These are phyloP conservation scores for Lomentospora prolificans DNA, from an alignment of 2,329 filamentous ascomycete genomes.

Conservation along the genomic window DNA sequence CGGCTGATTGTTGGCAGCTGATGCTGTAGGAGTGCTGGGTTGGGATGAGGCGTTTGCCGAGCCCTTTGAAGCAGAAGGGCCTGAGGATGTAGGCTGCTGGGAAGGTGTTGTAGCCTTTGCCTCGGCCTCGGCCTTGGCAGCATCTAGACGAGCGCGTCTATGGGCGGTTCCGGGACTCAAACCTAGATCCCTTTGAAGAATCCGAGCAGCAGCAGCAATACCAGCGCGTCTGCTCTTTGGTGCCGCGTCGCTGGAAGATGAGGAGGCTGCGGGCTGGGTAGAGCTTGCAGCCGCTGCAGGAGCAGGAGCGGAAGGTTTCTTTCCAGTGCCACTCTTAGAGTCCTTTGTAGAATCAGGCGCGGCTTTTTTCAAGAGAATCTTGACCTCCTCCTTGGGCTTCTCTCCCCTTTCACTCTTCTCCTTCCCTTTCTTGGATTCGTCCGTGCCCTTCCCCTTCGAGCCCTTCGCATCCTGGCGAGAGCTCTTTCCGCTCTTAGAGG, in stretches of 20 bases:
- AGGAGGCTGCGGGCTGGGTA: slow-evolving; percentile 15
- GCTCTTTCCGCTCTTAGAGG: slow-evolving; percentile 44
- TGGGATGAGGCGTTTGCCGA: slow-evolving; percentile 7
- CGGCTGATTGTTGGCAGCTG: slow-evolving; percentile 8
- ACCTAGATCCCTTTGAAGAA: slow-evolving; percentile 56
- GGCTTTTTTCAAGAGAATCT: slow-evolving; percentile 52
- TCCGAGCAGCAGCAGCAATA: slow-evolving; percentile 54
- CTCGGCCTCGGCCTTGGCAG: slow-evolving; percentile 44
- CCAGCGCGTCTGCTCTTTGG: slow-evolving; percentile 48
- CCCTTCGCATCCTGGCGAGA: slow-evolving; percentile 40
- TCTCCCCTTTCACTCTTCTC: slow-evolving; percentile 45
- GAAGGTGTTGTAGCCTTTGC: slow-evolving; percentile 24
- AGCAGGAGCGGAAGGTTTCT: slow-evolving; percentile 28
- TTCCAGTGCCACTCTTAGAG: slow-evolving; percentile 24
- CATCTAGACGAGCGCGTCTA: slow-evolving; percentile 48
- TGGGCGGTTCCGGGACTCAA: slow-evolving; percentile 54
- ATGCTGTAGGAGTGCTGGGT: slow-evolving; percentile 13
- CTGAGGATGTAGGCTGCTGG: slow-evolving; percentile 17
- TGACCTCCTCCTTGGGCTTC: slow-evolving; percentile 49
- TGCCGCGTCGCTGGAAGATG: slow-evolving; percentile 20
- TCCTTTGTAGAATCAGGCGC: slow-evolving; percentile 27
- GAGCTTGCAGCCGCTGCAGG: slow-evolving; percentile 16
- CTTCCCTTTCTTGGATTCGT: slow-evolving; percentile 52
- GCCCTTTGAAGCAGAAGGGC: slow-evolving; percentile 1
- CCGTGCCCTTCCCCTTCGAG: slow-evolving; percentile 35